Base-by-base conservation (phyloP, 1,284 basidiomycete species). In the Prillingera fragicola region DNA sequence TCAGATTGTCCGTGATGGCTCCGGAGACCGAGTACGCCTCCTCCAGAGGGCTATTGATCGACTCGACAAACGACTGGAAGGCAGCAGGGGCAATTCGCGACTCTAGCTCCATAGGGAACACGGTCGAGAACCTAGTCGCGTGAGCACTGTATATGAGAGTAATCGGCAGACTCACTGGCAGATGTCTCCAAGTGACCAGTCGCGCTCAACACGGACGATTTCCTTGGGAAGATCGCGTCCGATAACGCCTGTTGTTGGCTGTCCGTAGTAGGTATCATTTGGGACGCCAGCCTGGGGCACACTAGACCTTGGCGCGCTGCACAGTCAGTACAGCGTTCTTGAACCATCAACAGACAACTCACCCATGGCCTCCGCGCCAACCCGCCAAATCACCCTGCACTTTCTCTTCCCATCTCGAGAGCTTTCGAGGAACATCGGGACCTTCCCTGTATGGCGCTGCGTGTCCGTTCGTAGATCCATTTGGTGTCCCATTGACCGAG, bases 71-170 rank as follows among this genome's bases (percentile, higher is more conserved):
- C 21, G 52, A 47, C 12, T 61, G 54, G 42, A 70, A 72, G 27
- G 66, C 53, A 14, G 17, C n/a, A 8, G 33, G 19, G 38, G 68
- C 48, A 23, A 74, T 68, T 34, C 74, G 43, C 4, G 69, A 70
- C 50, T 74, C 73, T 10, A 75, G 63, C 54, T 75, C 73, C 49
- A 70, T 57, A 0, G 72, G 70, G 55, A 67, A 75, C 3, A 56
- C 61, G 2, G 65, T 59, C 42, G 71, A 70, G 50, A 75, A 73
- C 35, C 67, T 69, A 45, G 8, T 2, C 17, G 29, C 40, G 40
- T n/a, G 9, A 13, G 8, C 3, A 9, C 12, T 34, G 32, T 10
- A 19, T 8, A 9, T 21, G 1, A 6, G 17, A 14, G 18, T 8
- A n/a, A 4, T n/a, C 7, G n/a, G 24, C 9, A 1, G 13, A 57